A percentile compares a stretch with the other conserved stretches of the same genome.
phyloP scores from a whole-genome alignment of 2,329 filamentous ascomycete genomes.

The Aspergillus oerlinghausenensis region DNA sequence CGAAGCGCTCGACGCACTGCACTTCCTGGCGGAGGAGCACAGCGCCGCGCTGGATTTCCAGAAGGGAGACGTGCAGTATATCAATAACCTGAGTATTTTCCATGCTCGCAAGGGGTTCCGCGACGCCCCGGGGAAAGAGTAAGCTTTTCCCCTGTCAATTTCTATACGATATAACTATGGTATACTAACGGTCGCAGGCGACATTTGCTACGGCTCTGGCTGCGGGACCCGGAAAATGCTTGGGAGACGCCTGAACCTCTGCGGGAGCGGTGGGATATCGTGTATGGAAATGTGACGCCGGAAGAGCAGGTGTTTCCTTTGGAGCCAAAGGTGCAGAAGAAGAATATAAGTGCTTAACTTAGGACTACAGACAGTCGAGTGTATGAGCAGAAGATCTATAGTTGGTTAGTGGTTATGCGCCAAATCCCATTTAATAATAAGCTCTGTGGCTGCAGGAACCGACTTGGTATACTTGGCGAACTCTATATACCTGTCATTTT shows the following conservation, averaged over 20 bases:
- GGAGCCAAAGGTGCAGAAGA: constrained; percentile 20
- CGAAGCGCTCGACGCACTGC: constrained; percentile 49
- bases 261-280: constrained; percentile 34
- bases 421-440: too few species aligned
- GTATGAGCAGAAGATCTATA: too few species aligned
- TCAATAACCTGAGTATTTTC: constrained; percentile 51
- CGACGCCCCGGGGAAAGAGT: constrained; percentile 37
- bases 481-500: not conserved
- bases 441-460: not conserved
- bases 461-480: not conserved
- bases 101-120: constrained; percentile 47
- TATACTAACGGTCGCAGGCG: constrained; percentile 21
- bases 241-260: constrained; percentile 42
- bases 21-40: constrained; percentile 46
- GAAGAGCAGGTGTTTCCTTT: constrained; percentile 43
- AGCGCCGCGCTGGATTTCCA: constrained; percentile 42
- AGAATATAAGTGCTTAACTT: not conserved
- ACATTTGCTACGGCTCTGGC: constrained; percentile 46
- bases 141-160: constrained; percentile 13
- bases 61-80: constrained; percentile 49
- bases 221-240: constrained; percentile 44
- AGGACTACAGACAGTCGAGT: too few species aligned
- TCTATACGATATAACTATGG: not conserved
- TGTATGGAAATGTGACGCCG: constrained; percentile 37
- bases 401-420: too few species aligned